Evolutionary conservation across 2,329 filamentous ascomycete species (phyloP), one percentile per base, ranked within the genome.

Genomic region (Cordyceps farinosa): DNA sequence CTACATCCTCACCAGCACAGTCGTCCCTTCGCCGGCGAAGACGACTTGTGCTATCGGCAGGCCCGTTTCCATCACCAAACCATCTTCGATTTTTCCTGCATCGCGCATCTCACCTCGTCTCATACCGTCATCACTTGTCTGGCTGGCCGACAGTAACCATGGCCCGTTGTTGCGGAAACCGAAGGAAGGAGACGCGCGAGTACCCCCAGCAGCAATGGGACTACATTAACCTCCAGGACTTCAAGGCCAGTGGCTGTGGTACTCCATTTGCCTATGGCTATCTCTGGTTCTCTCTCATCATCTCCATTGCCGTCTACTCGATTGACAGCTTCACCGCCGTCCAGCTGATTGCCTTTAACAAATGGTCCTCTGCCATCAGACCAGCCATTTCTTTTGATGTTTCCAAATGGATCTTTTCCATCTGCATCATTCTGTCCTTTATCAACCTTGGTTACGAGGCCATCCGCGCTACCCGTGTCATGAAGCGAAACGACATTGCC

Each of bases 301-400:
- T 96, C 64, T 95, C 92, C 3, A 74, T 94, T 56, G 89, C 91
- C 51, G 92, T 97, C 68, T 97, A 97, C 75, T 87, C 82, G 34
- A 90, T 96, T 73, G 94, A 98, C 77, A 92, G 88, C 65, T 98
- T 97, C 73, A 97, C 93, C 5, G 93, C 93, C 66, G 85, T 97
- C 77, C 96, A 97, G 67, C 82, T 99, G 47, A 84, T 99, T 57
- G 90, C 85, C 62, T 97, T 97, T 78, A 87, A 96, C 78, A 87
- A 87, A 65, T 98, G 93, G 93, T 91, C 91, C 1, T 91, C 90
- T 60, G 84, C 91, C 68, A 90, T 98, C 69, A 79, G 91, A 69
- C 92, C 92, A 1, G 84, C 85, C 47, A 89, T 98, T 67, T 84
- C 87, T 3, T 87, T 96, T 71, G 79, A 86, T 55, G 84, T 94